Evolutionary conservation across 148 eudicot species (phyloP).

Genomic region (Cornus suecica): DNA sequence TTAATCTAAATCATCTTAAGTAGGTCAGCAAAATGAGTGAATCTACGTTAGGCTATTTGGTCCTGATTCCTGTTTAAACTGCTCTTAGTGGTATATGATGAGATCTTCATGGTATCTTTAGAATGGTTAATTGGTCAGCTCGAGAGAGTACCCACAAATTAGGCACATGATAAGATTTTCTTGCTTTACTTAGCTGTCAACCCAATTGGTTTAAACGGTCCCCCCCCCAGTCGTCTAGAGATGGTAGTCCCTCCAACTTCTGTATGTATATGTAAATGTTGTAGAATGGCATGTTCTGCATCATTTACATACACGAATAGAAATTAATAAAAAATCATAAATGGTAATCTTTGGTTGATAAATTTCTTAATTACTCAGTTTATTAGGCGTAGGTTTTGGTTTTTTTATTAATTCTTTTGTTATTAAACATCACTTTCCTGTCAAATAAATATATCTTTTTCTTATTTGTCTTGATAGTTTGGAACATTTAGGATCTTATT

Average conservation of each 20-base stretch:
- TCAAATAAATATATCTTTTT: too few species aligned
- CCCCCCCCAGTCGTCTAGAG: neutral
- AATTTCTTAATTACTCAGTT: too few species aligned
- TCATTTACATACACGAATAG: too few species aligned
- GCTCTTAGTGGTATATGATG: neutral
- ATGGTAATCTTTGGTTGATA: too few species aligned
- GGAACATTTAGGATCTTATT: too few species aligned
- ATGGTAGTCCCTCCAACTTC: neutral
- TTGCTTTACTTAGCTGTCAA: neutral
- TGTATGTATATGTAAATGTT: neutral
- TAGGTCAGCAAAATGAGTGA: neutral
- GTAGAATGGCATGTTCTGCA: neutral
- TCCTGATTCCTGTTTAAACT: neutral
- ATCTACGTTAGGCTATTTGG: neutral
- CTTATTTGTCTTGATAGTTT: too few species aligned
- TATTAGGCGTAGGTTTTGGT: too few species aligned
- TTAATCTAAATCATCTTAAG: neutral
- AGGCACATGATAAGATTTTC: neutral
- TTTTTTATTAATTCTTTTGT: too few species aligned
- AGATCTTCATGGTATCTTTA: neutral
- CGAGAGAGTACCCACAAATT: neutral
- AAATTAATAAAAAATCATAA: too few species aligned
- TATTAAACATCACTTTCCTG: too few species aligned
- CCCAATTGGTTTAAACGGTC: neutral
- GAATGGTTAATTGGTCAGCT: neutral